Conservation (phyloP, 805 yeast species). For the Wickerhamomyces xylosicus region DNA sequence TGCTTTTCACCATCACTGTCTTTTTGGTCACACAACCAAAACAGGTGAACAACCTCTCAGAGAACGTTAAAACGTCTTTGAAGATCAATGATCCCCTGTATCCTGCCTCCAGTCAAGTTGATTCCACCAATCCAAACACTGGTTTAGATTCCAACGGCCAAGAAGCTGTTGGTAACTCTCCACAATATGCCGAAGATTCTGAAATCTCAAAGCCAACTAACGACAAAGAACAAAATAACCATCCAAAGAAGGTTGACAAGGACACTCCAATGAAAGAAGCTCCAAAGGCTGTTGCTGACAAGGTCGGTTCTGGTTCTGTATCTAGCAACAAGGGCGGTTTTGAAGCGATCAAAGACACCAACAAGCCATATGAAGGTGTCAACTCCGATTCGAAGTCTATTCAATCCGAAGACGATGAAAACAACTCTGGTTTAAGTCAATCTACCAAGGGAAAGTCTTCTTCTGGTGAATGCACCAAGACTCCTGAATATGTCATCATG, state of each 20-base stretch:
- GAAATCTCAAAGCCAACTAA: not conserved
- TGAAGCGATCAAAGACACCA: conserved; percentile 19
- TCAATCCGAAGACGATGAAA: conserved; percentile 3
- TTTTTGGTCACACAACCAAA: conserved; percentile 37
- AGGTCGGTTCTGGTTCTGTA: conserved; percentile 2
- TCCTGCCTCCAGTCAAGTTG: conserved; percentile 1
- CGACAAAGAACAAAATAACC: conserved; percentile 6
- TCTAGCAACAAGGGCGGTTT: conserved; percentile 11
- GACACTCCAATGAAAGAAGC: conserved; percentile 20
- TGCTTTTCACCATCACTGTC: conserved; percentile 37
- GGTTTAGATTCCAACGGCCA: conserved; percentile 6
- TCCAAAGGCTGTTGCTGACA: conserved; percentile 15
- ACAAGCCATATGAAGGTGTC: conserved; percentile 19
- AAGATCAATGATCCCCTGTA: conserved; percentile 2
- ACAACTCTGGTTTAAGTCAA: conserved; percentile 1
- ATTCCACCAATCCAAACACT: conserved; percentile 2
- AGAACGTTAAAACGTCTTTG: conserved; percentile 16
- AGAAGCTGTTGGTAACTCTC: conserved; percentile 11
- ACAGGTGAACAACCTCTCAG: conserved; percentile 24
- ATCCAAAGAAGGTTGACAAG: conserved; percentile 17
- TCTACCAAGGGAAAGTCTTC: conserved; percentile 1
- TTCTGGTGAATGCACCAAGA: conserved; percentile 25
- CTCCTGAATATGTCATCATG: conserved; percentile 76
- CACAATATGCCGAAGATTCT: conserved; percentile 21
- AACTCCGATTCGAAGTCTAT: conserved; percentile 9